Evolutionary conservation across 768 basidiomycete genomes (phyloP), one percentile per base, ranked within the genome.

Genomic region (Mycena leptocephala): DNA sequence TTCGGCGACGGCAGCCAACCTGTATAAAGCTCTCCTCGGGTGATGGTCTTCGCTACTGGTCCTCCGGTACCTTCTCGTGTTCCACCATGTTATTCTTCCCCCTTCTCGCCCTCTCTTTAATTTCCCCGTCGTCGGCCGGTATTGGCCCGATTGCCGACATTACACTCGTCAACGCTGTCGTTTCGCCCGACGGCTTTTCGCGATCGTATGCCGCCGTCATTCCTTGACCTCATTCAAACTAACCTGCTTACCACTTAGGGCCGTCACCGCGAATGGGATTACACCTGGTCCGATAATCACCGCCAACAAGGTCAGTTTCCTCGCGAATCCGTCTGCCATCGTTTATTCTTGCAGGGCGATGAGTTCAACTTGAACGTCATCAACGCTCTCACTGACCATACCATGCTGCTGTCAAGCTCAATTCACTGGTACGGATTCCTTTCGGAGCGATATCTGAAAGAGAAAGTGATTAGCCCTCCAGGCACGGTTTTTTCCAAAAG

Each of bases 261-360:
- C 89, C 24, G 83, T 86, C 9, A 80, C 89, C 56, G 87, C 89
- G 33, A 85, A 83, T 32, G 89, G 89, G 22, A 80, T 75, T 6
- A 88, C 88, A 70, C 90, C 89, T 8, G 89, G 88, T 7, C 89
- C 89, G 20, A 64, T 88, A 39, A 87, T 90, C 48, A 56, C 28
- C 5, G 76, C 72, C 22, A 81, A 83, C 22, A 90, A 88, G 82
- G 82, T 84, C 61, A 20, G 39, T 76, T 70, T 18, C n/a, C 66
- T 0, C 7, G 6, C 16, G 14, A 30, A 11, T 20, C 33, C 48
- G 26, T 24, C 13, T 20, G 14, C 5, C 62, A 5, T 28, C 59
- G 8, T 22, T 75, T 5, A 74, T 53, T 5, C 8, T 35, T 51
- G 55, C 22, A 58, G 75, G 84, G 87, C 10, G 82, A 84, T 48